phyloP scores from a whole-genome alignment of 768 basidiomycete species.

The Boletales sp. region DNA sequence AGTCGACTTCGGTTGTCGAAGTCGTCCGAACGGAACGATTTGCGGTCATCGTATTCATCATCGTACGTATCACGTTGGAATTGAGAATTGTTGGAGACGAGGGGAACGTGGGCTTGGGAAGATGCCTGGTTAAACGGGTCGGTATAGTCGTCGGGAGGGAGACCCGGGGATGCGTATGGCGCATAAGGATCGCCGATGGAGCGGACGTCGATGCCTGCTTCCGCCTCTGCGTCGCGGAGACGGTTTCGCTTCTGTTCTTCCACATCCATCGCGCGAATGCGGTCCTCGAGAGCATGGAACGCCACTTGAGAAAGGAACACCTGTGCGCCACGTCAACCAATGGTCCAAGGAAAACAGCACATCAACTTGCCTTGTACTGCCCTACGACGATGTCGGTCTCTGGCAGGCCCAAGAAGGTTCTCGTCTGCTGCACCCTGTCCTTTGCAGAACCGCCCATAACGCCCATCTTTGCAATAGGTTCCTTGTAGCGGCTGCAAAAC shows the following conservation, averaged over 20 bases:
- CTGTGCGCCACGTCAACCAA: slow-evolving; percentile 36
- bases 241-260: slow-evolving; percentile 85
- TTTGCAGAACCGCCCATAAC: slow-evolving; percentile 57
- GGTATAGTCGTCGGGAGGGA: slow-evolving; percentile 42
- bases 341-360: background rate
- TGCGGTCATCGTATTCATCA: slow-evolving; percentile 76
- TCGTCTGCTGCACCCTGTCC: slow-evolving; percentile 59
- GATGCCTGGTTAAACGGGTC: slow-evolving; percentile 46
- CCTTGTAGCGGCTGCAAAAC: slow-evolving; percentile 79
- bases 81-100: slow-evolving; percentile 79
- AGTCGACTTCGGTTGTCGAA: slow-evolving; percentile 77
- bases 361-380: slow-evolving; percentile 64
- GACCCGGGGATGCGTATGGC: slow-evolving; percentile 59
- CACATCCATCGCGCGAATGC: slow-evolving; percentile 74
- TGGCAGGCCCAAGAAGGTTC: slow-evolving; percentile 50
- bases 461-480: slow-evolving; percentile 55
- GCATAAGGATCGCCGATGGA: slow-evolving; percentile 68
- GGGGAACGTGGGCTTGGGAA: slow-evolving; percentile 75
- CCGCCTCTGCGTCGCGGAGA: slow-evolving; percentile 70
- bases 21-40: slow-evolving; percentile 71
- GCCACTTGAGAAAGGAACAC: slow-evolving; percentile 84
- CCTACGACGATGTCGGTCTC: slow-evolving; percentile 81
- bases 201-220: slow-evolving; percentile 60
- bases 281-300: slow-evolving; percentile 88
- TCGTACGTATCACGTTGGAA: slow-evolving; percentile 76